Base-by-base conservation (phyloP, 2,329 filamentous ascomycete species). In the Cytospora piceae region DNA sequence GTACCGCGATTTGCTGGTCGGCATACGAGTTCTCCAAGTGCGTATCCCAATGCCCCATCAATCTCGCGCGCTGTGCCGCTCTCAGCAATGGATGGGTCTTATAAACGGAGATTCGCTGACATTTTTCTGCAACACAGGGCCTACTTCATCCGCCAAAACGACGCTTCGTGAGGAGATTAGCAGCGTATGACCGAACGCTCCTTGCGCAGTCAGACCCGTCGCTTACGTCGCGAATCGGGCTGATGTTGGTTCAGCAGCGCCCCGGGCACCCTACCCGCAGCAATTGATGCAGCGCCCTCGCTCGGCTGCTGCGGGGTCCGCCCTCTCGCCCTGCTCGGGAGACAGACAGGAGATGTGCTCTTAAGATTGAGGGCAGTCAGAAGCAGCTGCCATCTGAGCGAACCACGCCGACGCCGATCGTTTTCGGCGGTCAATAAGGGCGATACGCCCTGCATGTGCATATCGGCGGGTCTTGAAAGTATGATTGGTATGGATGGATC, bases 1-100 rank as follows among this genome's bases (percentile, higher is more conserved):
- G 94, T 80, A 99, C 95, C 39, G 95, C 95, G n/a, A 99, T 99
- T 74, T 99, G 95, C 84, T 99, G 95, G 95, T 95, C 87, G 49
- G 87, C 87, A 34, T 90, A 90, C 71, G 87, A 90, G 73, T 87
- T 87, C 69, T 89, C 85, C 71, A 90, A 90, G 87, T 89, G 78
- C 73, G 85, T 80, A 27, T 17, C 22, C 8, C 37, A 31, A 63
- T 67, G 71, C 27, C 72, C 66, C 67, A 17, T 46, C n/a, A 31
- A 4, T 49, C 20, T 31, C 15, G n/a, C 29, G 20, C 6, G 20
- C 31, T 31, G n/a, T 22, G 34, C 11, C 12, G 34, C 15, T 32
- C 20, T 32, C 11, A 51, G 17, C 20, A 8, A 15, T 32, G 22
- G 42, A 6, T 24, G 6, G 22, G 15, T 11, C 7, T 7, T 24